Conservation (phyloP, 2,329 filamentous ascomycete species). For the Seiridium cupressi region DNA sequence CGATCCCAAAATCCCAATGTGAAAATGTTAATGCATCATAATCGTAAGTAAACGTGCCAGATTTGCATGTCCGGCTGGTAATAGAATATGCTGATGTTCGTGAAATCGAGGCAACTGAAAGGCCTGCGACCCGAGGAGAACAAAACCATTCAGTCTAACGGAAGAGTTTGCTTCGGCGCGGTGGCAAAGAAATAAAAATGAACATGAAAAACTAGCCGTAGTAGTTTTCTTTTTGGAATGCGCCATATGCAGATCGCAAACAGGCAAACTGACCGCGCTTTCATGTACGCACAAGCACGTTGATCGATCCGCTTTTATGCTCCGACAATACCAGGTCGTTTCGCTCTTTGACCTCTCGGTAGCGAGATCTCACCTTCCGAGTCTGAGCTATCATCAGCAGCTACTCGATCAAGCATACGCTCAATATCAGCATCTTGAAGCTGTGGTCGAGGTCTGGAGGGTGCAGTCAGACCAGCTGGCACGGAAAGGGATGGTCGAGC, state of each 20-base stretch:
- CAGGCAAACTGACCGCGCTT: too few relatives aligned
- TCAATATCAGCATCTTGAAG: constrained; percentile 57
- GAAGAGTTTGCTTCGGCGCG: too few relatives aligned
- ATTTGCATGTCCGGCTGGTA: not conserved
- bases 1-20: constrained; percentile 12
- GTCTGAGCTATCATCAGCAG: constrained; percentile 51
- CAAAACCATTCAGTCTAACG: too few relatives aligned
- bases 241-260: too few relatives aligned
- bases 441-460: constrained; percentile 36
- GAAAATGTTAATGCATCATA: constrained; percentile 14
- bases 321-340: not conserved
- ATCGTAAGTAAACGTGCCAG: constrained; percentile 5
- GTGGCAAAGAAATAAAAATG: too few relatives aligned
- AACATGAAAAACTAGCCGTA: too few relatives aligned
- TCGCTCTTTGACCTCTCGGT: constrained; percentile 27
- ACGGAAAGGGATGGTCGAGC: constrained; percentile 38
- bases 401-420: constrained; percentile 53
- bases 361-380: constrained; percentile 58
- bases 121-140: too few relatives aligned
- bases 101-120: too few relatives aligned
- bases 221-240: too few relatives aligned
- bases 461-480: constrained; percentile 44
- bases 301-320: too few relatives aligned
- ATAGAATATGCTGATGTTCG: not conserved
- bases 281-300: too few relatives aligned